Conservation (phyloP, 768 basidiomycete species). For the Lactarius psammicola region DNA sequence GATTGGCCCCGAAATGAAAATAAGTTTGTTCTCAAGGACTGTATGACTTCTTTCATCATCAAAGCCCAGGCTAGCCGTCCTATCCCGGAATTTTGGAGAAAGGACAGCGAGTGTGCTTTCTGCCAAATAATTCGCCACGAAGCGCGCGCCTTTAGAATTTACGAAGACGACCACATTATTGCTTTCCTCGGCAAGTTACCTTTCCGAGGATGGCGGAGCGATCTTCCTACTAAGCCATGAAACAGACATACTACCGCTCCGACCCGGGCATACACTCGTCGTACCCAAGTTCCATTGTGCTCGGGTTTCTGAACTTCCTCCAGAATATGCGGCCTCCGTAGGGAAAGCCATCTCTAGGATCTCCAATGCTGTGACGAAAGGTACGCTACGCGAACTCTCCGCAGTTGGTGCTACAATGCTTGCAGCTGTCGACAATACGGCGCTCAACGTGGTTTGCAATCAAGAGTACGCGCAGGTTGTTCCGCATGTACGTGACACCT, state of each 20-base stretch:
- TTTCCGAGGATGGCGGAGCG: not conserved
- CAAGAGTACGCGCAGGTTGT: constrained; percentile 82
- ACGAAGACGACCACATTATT: constrained; percentile 61
- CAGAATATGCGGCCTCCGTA: constrained; percentile 54
- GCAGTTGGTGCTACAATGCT: not conserved
- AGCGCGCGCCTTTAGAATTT: constrained; percentile 49
- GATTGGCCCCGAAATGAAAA: not conserved
- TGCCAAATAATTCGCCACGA: constrained; percentile 61
- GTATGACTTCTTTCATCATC: constrained; percentile 76
- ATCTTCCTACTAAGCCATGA: not conserved
- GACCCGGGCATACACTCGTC: constrained; percentile 66
- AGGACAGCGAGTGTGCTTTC: constrained; percentile 54
- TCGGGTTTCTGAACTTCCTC: constrained; percentile 62
- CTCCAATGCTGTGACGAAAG: constrained; percentile 60
- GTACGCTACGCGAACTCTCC: constrained; percentile 37
- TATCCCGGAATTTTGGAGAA: constrained; percentile 48
- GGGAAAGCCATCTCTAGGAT: constrained; percentile 61
- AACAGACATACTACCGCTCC: constrained; percentile 64
- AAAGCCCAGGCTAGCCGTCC: constrained; percentile 53
- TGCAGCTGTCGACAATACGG: constrained; percentile 61
- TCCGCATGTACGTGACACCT: constrained; percentile 55
- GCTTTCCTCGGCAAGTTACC: constrained; percentile 56
- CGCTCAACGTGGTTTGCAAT: constrained; percentile 73
- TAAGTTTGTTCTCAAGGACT: not conserved
- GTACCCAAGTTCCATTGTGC: constrained; percentile 65